A percentile compares a stretch with the other conserved stretches of the same genome.
phyloP scores from a whole-genome alignment of 805 yeast species.

The Zygoascus flipseniorum region DNA sequence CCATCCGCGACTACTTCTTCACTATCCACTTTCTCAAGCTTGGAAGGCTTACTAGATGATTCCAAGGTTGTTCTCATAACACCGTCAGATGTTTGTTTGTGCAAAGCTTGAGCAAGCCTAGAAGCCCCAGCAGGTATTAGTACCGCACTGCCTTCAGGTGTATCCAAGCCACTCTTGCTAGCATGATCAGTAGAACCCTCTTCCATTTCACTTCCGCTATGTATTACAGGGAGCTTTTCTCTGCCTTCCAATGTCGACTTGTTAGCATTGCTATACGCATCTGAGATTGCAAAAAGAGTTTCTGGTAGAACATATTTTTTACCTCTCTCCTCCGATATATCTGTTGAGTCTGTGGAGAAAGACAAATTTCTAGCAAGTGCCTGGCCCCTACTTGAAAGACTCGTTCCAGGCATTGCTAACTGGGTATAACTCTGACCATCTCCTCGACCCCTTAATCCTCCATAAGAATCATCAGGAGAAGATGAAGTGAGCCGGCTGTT shows the following conservation, averaged over 20 bases:
- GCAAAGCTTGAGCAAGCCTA: neutral
- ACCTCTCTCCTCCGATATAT: neutral
- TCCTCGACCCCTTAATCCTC: slow-evolving; percentile 2
- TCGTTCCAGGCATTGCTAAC: slow-evolving; percentile 4
- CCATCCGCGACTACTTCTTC: neutral
- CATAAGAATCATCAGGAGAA: slow-evolving; percentile 13
- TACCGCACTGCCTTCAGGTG: neutral
- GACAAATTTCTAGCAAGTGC: neutral
- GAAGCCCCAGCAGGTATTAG: neutral
- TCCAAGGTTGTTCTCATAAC: neutral
- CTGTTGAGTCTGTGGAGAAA: neutral
- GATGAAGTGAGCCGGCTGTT: slow-evolving; percentile 1
- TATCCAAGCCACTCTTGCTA: neutral
- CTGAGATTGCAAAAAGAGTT: neutral
- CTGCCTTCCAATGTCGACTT: neutral
- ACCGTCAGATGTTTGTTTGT: neutral
- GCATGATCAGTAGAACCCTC: neutral
- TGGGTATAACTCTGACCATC: slow-evolving; percentile 11
- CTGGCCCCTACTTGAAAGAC: neutral
- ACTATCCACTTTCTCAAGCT: neutral
- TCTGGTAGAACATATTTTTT: neutral
- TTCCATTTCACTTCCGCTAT: neutral
- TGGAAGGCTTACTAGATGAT: neutral
- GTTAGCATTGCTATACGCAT: neutral
- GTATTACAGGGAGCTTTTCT: neutral